These are phyloP conservation scores for Betula pendula DNA, from an alignment of 306 rosid genomes.

Conservation along the genomic window DNA sequence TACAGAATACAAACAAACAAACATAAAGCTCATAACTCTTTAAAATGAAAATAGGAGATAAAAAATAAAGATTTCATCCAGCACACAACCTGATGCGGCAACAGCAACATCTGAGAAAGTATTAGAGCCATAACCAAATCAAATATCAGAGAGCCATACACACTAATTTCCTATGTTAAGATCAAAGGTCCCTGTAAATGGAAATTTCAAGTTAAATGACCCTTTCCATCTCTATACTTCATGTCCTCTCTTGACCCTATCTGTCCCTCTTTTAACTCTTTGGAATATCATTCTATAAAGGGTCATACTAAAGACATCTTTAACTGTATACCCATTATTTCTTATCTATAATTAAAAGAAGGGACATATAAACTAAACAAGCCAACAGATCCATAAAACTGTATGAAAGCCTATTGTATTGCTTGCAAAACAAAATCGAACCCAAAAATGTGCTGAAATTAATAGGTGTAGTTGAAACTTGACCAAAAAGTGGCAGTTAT, in stretches of 20 bases:
- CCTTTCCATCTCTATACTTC: neutral
- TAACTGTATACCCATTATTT: neutral
- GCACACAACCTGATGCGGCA: neutral
- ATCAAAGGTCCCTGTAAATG: neutral
- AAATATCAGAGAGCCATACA: neutral
- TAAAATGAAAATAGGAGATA: neutral
- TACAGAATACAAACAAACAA: neutral
- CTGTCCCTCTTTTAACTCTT: neutral
- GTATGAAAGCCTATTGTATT: neutral
- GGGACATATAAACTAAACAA: neutral
- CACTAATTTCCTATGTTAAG: neutral
- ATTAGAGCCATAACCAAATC: neutral
- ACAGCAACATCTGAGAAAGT: neutral
- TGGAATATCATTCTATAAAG: neutral
- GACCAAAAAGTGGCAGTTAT: neutral
- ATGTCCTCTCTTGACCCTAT: neutral
- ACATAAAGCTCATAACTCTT: slow-evolving; percentile 9
- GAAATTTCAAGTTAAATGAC: neutral
- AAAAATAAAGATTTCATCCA: neutral
- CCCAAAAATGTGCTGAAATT: neutral
- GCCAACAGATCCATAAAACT: neutral
- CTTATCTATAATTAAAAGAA: neutral
- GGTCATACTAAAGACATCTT: neutral
- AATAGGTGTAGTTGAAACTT: neutral
- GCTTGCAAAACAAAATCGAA: neutral